Percentiles rank a stretch among this genome's conserved stretches.
phyloP scores from a whole-genome alignment of 768 basidiomycete genomes.

The Trametes cingulata region DNA sequence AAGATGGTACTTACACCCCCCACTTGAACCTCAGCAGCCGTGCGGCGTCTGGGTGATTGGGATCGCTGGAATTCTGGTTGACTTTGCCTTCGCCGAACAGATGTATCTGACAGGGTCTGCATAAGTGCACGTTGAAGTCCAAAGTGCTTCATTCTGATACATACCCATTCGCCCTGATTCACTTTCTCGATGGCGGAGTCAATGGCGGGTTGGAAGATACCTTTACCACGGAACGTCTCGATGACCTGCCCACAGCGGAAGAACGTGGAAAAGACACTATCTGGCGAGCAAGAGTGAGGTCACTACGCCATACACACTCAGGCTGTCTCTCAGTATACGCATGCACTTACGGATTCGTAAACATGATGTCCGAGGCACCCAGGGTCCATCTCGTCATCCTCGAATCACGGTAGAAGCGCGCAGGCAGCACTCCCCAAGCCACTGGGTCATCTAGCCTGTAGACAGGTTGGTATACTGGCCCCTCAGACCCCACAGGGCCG shows the following conservation, averaged over 20 bases:
- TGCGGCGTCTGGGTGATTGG: constrained; percentile 43
- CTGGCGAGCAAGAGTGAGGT: constrained; percentile 8
- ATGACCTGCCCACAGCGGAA: constrained; percentile 89
- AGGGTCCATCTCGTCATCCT: constrained; percentile 84
- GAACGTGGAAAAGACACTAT: constrained; percentile 78
- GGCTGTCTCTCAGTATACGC: background rate
- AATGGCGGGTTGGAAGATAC: constrained; percentile 85
- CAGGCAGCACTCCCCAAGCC: constrained; percentile 84
- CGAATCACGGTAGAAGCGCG: constrained; percentile 56
- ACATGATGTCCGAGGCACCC: constrained; percentile 92
- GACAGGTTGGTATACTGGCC: background rate
- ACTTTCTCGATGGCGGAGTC: constrained; percentile 81
- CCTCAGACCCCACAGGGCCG: too few species aligned
- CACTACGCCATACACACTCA: background rate
- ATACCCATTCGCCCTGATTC: constrained; percentile 83
- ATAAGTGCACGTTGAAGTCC: background rate
- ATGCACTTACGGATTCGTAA: constrained; percentile 79
- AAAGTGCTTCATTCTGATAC: constrained; percentile 27
- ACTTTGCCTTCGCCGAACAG: constrained; percentile 90
- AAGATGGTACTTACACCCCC: constrained; percentile 73
- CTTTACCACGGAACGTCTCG: constrained; percentile 89
- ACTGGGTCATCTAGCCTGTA: constrained; percentile 78
- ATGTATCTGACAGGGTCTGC: constrained; percentile 60
- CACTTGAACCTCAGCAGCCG: constrained; percentile 84
- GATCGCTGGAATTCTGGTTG: constrained; percentile 66